These are phyloP conservation scores for Aspergillus affinis DNA, from an alignment of 495 filamentous ascomycete genomes.

Conservation along the genomic window DNA sequence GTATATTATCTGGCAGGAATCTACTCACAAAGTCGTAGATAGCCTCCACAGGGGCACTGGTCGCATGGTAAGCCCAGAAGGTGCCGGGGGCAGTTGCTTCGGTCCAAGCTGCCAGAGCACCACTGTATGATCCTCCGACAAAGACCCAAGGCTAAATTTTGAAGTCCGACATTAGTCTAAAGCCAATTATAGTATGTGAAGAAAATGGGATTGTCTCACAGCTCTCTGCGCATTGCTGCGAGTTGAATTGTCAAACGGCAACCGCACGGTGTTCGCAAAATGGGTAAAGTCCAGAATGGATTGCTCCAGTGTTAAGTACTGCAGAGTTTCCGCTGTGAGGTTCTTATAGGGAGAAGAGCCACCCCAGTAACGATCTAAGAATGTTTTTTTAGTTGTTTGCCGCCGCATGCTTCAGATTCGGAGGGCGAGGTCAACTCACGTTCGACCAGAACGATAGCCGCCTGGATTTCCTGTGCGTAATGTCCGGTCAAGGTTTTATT, in stretches of 20 bases:
- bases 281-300: constrained; percentile 60
- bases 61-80: constrained; percentile 67
- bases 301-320: constrained; percentile 62
- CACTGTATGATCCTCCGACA: constrained; percentile 64
- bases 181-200: background rate
- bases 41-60: constrained; percentile 62
- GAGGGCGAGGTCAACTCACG: constrained; percentile 35
- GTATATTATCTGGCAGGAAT: no score
- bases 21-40: constrained; percentile 52
- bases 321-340: constrained; percentile 56
- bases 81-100: constrained; percentile 58
- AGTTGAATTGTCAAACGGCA: constrained; percentile 56
- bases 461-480: constrained; percentile 54
- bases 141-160: constrained; percentile 57
- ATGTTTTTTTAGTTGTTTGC: background rate
- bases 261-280: constrained; percentile 58
- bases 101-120: constrained; percentile 63
- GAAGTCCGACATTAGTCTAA: background rate
- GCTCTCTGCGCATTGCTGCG: constrained; percentile 54
- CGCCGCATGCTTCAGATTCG: background rate
- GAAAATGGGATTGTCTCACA: constrained; percentile 22
- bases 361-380: constrained; percentile 59
- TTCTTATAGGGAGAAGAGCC: constrained; percentile 57
- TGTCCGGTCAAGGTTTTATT: constrained; percentile 51
- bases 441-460: constrained; percentile 57